phyloP scores from a whole-genome alignment of 495 filamentous ascomycete species.

The Ascobolus immersus region DNA sequence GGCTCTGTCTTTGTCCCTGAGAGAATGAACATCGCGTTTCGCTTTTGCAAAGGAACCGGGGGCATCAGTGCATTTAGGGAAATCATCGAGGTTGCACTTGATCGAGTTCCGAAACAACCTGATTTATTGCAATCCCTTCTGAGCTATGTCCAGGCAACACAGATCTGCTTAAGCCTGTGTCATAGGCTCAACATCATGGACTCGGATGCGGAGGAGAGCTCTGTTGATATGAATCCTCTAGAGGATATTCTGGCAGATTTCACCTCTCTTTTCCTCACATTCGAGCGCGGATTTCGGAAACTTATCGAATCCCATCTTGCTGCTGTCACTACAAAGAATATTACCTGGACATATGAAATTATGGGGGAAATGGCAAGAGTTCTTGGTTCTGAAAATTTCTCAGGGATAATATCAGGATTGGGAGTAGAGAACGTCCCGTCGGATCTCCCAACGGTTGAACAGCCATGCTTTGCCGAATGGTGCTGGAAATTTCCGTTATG shows the following conservation, averaged over 20 bases:
- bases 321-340: background rate
- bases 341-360: background rate
- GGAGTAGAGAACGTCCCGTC: too few species aligned
- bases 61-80: slow-evolving; percentile 11
- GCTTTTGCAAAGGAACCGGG: too few species aligned
- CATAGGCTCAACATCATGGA: background rate
- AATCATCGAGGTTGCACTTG: slow-evolving; percentile 5
- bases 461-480: too few species aligned
- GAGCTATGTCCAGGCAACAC: background rate
- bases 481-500: too few species aligned
- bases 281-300: background rate
- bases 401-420: too few species aligned
- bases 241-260: background rate
- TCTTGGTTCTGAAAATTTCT: too few species aligned
- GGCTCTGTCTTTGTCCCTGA: background rate
- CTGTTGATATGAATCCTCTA: background rate
- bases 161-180: background rate
- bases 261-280: background rate
- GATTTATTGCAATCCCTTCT: background rate
- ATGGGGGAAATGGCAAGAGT: too few species aligned
- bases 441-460: too few species aligned
- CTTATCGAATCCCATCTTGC: background rate
- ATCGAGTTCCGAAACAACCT: background rate
- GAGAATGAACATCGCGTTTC: too few species aligned
- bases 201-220: too few species aligned